Evolutionary conservation across 495 filamentous ascomycete species (phyloP).

Genomic region (Elasticomyces elasticus): DNA sequence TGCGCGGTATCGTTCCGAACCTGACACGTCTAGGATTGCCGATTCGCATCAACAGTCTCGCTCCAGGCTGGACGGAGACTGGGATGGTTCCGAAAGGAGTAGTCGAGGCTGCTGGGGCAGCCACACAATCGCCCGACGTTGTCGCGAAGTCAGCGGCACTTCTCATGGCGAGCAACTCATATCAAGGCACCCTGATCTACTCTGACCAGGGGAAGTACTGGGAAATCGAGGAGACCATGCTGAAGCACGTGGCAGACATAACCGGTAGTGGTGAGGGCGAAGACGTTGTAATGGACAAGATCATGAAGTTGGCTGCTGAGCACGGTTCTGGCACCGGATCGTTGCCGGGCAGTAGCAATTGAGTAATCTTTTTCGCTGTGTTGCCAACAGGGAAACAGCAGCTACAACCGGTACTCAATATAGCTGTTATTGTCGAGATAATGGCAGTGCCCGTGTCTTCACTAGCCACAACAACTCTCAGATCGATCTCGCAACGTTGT

Average conservation of each 20-base stretch:
- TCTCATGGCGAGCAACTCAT: slow-evolving; percentile 23
- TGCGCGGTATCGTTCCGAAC: slow-evolving; percentile 21
- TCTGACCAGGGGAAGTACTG: slow-evolving; percentile 14
- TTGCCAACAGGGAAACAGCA: too few species aligned
- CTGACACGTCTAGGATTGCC: slow-evolving; percentile 13
- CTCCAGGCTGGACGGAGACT: slow-evolving; percentile 26
- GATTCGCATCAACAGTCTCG: slow-evolving; percentile 28
- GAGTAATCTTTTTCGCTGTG: background rate
- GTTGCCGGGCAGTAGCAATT: background rate
- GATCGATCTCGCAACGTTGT: too few species aligned
- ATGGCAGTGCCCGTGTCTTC: too few species aligned
- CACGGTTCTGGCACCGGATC: background rate
- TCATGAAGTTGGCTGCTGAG: background rate
- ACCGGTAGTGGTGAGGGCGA: background rate
- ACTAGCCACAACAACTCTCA: too few species aligned
- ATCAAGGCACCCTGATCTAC: slow-evolving; percentile 25
- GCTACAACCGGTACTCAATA: too few species aligned
- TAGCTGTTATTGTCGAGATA: too few species aligned
- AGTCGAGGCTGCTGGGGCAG: slow-evolving; percentile 1
- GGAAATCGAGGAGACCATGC: slow-evolving; percentile 22
- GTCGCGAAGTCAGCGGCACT: slow-evolving; percentile 23
- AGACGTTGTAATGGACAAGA: background rate
- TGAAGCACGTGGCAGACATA: background rate
- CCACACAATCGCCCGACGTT: slow-evolving; percentile 20
- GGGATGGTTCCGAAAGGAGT: slow-evolving; percentile 15